Evolutionary conservation across 768 basidiomycete species (phyloP).

Genomic region (Mycena olivaceomarginata): DNA sequence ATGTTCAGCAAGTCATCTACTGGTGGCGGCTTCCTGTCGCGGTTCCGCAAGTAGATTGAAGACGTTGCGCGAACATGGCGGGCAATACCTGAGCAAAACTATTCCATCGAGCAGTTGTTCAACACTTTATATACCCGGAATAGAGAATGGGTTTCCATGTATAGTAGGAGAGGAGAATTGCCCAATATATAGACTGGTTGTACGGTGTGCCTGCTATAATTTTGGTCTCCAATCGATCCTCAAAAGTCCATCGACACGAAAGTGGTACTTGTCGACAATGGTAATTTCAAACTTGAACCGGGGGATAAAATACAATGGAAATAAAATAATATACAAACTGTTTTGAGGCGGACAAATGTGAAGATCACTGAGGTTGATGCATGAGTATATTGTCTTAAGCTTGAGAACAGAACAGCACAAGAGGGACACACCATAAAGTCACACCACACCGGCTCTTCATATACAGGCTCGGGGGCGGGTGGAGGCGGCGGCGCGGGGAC

Average conservation of each 20-base stretch:
- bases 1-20: conserved; percentile 28
- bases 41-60: conserved; percentile 30
- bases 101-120: conserved; percentile 39
- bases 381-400: too few species aligned
- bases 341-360: too few species aligned
- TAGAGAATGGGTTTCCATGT: conserved; percentile 20
- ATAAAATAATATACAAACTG: too few species aligned
- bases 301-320: too few species aligned
- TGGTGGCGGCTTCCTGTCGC: conserved; percentile 41
- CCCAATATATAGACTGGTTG: too few species aligned
- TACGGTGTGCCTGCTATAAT: too few species aligned
- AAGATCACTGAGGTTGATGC: not conserved
- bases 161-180: not conserved
- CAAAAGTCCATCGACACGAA: too few species aligned
- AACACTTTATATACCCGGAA: conserved; percentile 33
- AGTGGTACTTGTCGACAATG: too few species aligned
- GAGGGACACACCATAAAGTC: conserved; percentile 24
- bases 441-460: conserved; percentile 9
- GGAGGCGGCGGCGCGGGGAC: not conserved
- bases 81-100: conserved; percentile 27
- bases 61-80: not conserved
- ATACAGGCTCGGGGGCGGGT: not conserved
- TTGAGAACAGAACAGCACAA: not conserved
- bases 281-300: too few species aligned
- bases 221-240: too few species aligned